A percentile compares a stretch with the other conserved stretches of the same genome.
Conservation (phyloP, 192 early-diverging fungal species). For the Chytriomyces hyalinus region DNA sequence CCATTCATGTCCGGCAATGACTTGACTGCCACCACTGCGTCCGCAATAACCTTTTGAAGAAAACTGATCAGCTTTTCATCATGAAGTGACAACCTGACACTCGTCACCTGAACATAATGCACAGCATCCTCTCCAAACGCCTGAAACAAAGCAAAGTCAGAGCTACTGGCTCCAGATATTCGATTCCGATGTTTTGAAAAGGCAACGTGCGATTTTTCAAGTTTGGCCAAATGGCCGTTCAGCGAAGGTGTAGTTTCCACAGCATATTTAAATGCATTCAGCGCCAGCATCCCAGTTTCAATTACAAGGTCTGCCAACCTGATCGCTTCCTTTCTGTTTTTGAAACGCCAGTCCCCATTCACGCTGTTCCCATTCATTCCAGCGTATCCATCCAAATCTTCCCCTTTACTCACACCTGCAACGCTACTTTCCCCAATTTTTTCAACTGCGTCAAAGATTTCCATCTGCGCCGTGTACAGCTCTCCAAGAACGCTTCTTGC, state of each 20-base stretch:
- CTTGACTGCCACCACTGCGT: not conserved
- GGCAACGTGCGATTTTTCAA: not conserved
- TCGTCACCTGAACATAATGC: not conserved
- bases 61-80: constrained; percentile 1
- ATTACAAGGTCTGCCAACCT: not conserved
- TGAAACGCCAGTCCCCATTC: constrained; percentile 3
- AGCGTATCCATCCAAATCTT: not conserved
- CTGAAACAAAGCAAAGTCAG: constrained; percentile 25
- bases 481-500: not conserved
- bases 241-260: not conserved
- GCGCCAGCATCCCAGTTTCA: not conserved
- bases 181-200: not conserved
- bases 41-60: not conserved
- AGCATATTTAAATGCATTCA: not conserved
- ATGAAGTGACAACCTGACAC: not conserved
- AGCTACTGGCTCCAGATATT: constrained; percentile 19
- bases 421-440: not conserved
- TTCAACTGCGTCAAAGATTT: constrained; percentile 23
- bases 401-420: not conserved
- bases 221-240: not conserved
- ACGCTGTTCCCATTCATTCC: not conserved
- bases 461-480: constrained; percentile 13
- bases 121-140: constrained; percentile 23
- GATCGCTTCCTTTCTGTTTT: constrained; percentile 12
- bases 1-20: not conserved